phyloP scores from a whole-genome alignment of 2,329 filamentous ascomycete species.

The Phaeophleospora eucalypticola region DNA sequence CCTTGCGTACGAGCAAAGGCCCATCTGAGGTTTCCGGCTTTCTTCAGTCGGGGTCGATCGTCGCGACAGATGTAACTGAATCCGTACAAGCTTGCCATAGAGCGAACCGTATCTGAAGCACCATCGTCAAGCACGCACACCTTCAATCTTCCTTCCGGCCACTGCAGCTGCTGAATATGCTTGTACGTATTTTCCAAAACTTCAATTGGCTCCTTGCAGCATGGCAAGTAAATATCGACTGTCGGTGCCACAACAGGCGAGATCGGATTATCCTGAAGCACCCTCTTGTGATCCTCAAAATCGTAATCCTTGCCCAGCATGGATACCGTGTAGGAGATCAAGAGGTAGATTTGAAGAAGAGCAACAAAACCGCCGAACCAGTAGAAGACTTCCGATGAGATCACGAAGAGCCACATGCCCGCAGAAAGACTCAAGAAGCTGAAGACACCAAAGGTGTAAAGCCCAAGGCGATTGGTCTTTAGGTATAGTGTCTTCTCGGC shows the following conservation, averaged over 20 bases:
- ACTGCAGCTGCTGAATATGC: slow-evolving; percentile 35
- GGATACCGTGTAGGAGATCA: slow-evolving; percentile 41
- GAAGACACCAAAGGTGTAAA: slow-evolving; percentile 41
- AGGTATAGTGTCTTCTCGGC: slow-evolving; percentile 40
- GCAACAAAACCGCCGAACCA: slow-evolving; percentile 27
- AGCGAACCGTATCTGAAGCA: slow-evolving; percentile 30
- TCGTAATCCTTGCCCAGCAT: slow-evolving; percentile 40
- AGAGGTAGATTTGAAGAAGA: slow-evolving; percentile 39
- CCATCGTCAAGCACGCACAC: slow-evolving; percentile 43
- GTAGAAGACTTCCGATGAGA: slow-evolving; percentile 31
- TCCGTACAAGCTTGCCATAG: slow-evolving; percentile 33
- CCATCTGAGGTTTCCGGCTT: slow-evolving; percentile 43
- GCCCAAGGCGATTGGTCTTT: slow-evolving; percentile 38
- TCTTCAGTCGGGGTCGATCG: slow-evolving; percentile 40
- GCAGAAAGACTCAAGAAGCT: slow-evolving; percentile 40
- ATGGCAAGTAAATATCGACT: slow-evolving; percentile 41
- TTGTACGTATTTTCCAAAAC: slow-evolving; percentile 39
- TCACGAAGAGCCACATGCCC: slow-evolving; percentile 43
- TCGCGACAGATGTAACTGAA: slow-evolving; percentile 42
- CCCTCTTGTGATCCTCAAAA: slow-evolving; percentile 32
- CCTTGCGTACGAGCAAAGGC: slow-evolving; percentile 38
- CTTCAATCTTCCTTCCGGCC: slow-evolving; percentile 36
- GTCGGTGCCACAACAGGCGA: slow-evolving; percentile 35
- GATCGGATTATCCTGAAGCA: slow-evolving; percentile 33
- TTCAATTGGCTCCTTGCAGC: slow-evolving; percentile 42